Conservation (phyloP, 805 yeast species). For the Zygosaccharomyces rouxii region DNA sequence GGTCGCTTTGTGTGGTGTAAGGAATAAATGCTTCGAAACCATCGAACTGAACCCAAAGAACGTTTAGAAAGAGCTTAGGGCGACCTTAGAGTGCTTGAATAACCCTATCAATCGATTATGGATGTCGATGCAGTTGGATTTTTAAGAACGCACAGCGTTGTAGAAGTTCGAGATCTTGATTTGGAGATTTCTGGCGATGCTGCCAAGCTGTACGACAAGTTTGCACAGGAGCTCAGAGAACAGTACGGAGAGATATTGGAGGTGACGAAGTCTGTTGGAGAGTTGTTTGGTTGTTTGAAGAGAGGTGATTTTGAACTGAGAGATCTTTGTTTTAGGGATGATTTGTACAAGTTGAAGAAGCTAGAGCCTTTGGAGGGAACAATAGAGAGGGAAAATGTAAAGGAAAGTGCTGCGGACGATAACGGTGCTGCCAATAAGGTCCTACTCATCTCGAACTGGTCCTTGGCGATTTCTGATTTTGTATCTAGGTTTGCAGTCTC, state of each 20-base stretch:
- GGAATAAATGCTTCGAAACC: slow-evolving; percentile 3
- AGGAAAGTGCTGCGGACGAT: background rate
- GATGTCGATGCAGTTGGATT: slow-evolving; percentile 12
- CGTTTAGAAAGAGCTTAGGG: background rate
- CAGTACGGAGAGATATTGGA: slow-evolving; percentile 26
- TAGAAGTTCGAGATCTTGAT: slow-evolving; percentile 17
- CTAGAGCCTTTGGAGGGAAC: slow-evolving; percentile 15
- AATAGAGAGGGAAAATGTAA: background rate
- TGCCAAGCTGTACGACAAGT: slow-evolving; percentile 16
- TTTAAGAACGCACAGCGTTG: slow-evolving; percentile 14
- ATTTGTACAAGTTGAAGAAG: slow-evolving; percentile 19
- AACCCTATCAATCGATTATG: background rate
- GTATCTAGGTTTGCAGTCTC: slow-evolving; percentile 18
- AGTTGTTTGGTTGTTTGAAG: slow-evolving; percentile 16
- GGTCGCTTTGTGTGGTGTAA: slow-evolving; percentile 12
- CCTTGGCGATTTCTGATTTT: slow-evolving; percentile 22
- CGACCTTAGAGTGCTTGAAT: background rate
- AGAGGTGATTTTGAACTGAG: slow-evolving; percentile 23
- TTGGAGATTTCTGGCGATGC: slow-evolving; percentile 17
- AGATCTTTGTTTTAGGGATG: slow-evolving; percentile 33
- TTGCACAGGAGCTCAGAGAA: slow-evolving; percentile 19
- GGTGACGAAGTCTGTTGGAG: slow-evolving; percentile 24
- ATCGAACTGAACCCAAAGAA: background rate
- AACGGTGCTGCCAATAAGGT: slow-evolving; percentile 6
- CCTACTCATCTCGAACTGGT: slow-evolving; percentile 25